These are phyloP conservation scores for Fusarium foetens DNA, from an alignment of 2,329 filamentous ascomycete species.

Conservation along the genomic window DNA sequence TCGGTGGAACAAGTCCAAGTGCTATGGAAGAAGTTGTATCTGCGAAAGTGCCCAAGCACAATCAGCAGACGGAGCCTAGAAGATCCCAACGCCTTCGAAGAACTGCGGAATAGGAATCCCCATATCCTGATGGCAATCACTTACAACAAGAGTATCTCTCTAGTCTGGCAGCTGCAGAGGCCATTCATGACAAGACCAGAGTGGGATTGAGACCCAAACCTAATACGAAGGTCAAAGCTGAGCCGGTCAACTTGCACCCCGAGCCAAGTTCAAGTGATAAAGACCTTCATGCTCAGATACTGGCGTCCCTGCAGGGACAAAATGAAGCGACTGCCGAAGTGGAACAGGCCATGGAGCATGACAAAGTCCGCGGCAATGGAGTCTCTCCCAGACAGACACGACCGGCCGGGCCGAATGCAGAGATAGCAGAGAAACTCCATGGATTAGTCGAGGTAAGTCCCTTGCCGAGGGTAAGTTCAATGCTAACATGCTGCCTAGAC, in stretches of 20 bases:
- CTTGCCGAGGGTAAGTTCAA: background rate
- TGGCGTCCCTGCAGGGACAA: conserved; percentile 23
- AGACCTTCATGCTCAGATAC: conserved; percentile 32
- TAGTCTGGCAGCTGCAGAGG: background rate
- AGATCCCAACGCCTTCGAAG: conserved; percentile 11
- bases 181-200: background rate
- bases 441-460: conserved; percentile 42
- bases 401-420: background rate
- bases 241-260: background rate
- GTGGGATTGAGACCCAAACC: background rate
- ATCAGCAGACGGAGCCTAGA: conserved; percentile 6
- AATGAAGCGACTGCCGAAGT: background rate
- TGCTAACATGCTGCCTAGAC: conserved; percentile 36
- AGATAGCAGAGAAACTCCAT: conserved; percentile 35
- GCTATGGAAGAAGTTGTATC: background rate
- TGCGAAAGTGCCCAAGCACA: background rate
- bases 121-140: background rate
- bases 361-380: background rate
- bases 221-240: background rate
- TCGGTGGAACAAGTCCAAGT: background rate
- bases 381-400: background rate
- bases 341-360: background rate
- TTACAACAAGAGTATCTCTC: conserved; percentile 15
- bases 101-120: conserved; percentile 20
- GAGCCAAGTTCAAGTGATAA: conserved; percentile 1